Percentiles rank a stretch among this genome's conserved stretches.
Evolutionary conservation across 2,329 filamentous ascomycete genomes (phyloP).

Genomic region (Magnaporthiopsis poae): DNA sequence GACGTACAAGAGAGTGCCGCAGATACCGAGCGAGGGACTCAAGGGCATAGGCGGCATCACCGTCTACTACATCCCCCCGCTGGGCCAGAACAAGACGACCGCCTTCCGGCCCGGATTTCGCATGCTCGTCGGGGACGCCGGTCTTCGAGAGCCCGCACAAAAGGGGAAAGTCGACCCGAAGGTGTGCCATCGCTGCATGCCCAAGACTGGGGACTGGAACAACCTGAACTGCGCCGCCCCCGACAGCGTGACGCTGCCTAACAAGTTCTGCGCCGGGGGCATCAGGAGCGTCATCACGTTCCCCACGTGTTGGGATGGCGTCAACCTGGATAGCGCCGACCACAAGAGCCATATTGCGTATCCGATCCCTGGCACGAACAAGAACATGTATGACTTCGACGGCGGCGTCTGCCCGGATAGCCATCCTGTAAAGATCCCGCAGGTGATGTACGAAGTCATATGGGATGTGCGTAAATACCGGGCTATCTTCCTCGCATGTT

Average conservation of each 20-base stretch:
- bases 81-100: slow-evolving; percentile 23
- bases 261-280: slow-evolving; percentile 10
- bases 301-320: slow-evolving; percentile 22
- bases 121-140: slow-evolving; percentile 23
- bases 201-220: slow-evolving; percentile 8
- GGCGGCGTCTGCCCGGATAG: slow-evolving; percentile 20
- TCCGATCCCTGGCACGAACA: slow-evolving; percentile 12
- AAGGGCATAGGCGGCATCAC: slow-evolving; percentile 24
- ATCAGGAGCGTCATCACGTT: slow-evolving; percentile 11
- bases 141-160: slow-evolving; percentile 3
- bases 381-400: slow-evolving; percentile 7
- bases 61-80: slow-evolving; percentile 26
- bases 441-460: slow-evolving; percentile 32
- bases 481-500: not conserved
- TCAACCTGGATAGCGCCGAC: slow-evolving; percentile 21
- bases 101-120: slow-evolving; percentile 28
- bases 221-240: slow-evolving; percentile 8
- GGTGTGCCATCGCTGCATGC: slow-evolving; percentile 9
- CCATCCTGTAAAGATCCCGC: slow-evolving; percentile 24
- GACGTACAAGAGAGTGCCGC: slow-evolving; percentile 23
- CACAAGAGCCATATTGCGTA: slow-evolving; percentile 24
- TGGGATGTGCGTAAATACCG: slow-evolving; percentile 20
- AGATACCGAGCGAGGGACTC: slow-evolving; percentile 20
- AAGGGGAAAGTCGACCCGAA: slow-evolving; percentile 6
- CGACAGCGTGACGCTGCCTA: slow-evolving; percentile 11